Evolutionary conservation across 257 asterid species (phyloP).

Genomic region (Solanum habrochaites): DNA sequence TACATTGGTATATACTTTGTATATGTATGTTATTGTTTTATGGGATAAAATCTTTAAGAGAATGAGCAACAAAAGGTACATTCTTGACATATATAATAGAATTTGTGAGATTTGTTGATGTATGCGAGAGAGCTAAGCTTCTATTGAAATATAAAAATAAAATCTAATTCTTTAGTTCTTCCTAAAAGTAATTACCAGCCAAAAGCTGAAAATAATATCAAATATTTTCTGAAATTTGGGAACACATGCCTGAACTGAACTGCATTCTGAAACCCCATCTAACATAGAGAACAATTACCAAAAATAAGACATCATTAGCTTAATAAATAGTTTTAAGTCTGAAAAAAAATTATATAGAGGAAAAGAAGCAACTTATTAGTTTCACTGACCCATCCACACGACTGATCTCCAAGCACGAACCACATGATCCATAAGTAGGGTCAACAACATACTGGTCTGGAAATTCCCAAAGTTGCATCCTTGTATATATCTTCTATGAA

Average conservation of each 20-base stretch:
- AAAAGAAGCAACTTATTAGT: conserved; percentile 28
- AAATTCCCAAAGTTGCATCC: neutral
- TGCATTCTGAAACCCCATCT: conserved; percentile 57
- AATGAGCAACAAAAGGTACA: too few relatives aligned
- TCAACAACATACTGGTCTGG: neutral
- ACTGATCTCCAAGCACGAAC: neutral
- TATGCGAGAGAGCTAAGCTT: neutral
- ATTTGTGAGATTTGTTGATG: neutral
- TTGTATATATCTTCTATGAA: neutral
- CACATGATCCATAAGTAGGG: neutral
- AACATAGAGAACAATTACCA: neutral
- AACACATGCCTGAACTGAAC: conserved; percentile 26
- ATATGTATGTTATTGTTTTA: too few relatives aligned
- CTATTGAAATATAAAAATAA: neutral
- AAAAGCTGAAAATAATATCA: conserved; percentile 58
- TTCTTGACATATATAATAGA: too few relatives aligned
- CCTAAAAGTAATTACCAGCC: conserved; percentile 39
- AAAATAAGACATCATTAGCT: neutral
- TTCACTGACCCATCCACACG: too few relatives aligned
- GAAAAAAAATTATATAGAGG: neutral
- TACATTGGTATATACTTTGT: neutral
- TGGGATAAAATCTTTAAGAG: too few relatives aligned
- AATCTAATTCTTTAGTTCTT: neutral
- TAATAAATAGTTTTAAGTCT: neutral
- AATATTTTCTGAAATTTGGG: conserved; percentile 57